phyloP scores from a whole-genome alignment of 108 stramenopile genomes.

The Cylindrotheca closterium region DNA sequence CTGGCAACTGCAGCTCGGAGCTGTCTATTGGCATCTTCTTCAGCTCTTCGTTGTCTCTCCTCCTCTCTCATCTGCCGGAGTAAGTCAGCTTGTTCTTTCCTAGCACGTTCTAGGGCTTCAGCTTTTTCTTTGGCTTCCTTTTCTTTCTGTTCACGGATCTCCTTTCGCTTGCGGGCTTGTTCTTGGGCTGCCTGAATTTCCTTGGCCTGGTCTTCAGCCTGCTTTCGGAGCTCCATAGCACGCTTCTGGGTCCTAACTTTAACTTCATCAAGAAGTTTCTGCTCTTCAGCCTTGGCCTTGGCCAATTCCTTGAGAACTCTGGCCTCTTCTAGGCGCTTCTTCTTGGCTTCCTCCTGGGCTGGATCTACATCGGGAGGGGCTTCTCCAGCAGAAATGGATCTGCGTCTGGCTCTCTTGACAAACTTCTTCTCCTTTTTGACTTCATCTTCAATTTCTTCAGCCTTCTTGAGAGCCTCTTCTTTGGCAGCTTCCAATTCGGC shows the following conservation, averaged over 20 bases:
- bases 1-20: background rate
- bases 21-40: background rate
- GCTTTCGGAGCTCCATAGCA: background rate
- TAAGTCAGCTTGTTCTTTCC: background rate
- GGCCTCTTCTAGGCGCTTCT: background rate
- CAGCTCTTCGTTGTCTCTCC: background rate
- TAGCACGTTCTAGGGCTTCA: background rate
- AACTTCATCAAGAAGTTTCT: background rate
- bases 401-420: background rate
- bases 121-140: background rate
- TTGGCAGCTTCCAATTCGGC: background rate
- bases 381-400: no score
- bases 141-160: background rate
- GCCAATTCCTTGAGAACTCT: background rate
- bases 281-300: background rate
- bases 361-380: no score
- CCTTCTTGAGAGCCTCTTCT: background rate
- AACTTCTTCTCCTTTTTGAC: background rate
- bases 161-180: background rate
- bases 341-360: no score
- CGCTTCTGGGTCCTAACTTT: background rate
- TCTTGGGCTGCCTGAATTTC: background rate
- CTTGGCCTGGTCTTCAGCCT: background rate
- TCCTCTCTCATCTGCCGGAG: background rate
- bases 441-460: background rate